A percentile compares a stretch with the other conserved stretches of the same genome.
Evolutionary conservation across 306 rosid genomes (phyloP).

Genomic region (Nissolia schottii): DNA sequence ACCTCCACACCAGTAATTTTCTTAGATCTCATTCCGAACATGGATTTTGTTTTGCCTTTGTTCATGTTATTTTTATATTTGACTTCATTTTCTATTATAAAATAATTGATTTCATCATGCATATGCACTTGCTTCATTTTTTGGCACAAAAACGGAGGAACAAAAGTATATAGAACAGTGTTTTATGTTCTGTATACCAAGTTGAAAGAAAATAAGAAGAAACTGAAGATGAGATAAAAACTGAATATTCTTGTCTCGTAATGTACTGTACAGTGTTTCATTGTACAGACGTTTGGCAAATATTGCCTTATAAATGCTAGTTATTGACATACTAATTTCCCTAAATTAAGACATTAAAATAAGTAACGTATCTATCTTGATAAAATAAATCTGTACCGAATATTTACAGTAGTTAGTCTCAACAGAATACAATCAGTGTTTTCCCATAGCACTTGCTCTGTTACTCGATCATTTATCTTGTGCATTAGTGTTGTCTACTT

Average conservation of each 20-base stretch:
- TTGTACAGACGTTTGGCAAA: too few relatives aligned
- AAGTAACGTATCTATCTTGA: too few relatives aligned
- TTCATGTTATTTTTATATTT: background rate
- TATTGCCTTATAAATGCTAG: too few relatives aligned
- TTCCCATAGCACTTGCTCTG: background rate
- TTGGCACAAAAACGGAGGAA: background rate
- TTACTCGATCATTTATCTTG: background rate
- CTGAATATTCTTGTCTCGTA: too few relatives aligned
- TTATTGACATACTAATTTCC: too few relatives aligned
- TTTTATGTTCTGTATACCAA: too few relatives aligned
- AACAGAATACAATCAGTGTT: background rate
- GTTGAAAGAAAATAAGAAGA: too few relatives aligned
- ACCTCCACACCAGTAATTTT: conserved; percentile 68
- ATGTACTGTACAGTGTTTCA: too few relatives aligned
- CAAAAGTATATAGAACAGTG: background rate
- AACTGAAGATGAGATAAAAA: too few relatives aligned
- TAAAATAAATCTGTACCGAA: too few relatives aligned
- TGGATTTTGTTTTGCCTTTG: background rate
- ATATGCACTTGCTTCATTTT: background rate
- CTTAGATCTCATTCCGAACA: conserved; percentile 6
- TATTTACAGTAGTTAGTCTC: too few relatives aligned
- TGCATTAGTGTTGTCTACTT: background rate
- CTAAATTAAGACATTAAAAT: too few relatives aligned
- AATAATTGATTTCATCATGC: background rate
- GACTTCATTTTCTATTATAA: background rate